Base-by-base conservation (phyloP, 2,329 filamentous ascomycete genomes). In the Calonectria pteridis region DNA sequence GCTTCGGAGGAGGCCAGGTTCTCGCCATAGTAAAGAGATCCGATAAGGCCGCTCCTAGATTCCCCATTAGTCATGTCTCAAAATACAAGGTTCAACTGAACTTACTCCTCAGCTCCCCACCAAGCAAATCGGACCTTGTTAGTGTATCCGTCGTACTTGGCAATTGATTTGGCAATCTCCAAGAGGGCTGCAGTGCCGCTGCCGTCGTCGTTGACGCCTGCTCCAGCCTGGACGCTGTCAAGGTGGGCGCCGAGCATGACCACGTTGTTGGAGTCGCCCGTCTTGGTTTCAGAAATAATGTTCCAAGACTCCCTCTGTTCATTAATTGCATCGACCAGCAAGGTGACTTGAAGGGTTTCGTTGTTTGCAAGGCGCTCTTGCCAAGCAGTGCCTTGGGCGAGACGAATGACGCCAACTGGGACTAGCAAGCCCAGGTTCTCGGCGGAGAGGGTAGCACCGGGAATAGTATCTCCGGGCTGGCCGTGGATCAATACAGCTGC, bases 401-500 rank as follows among this genome's bases (percentile, higher is more conserved):
- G 77, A 7, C 81, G 77, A 40, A 87, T 82, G 1, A 85, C 81
- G 11, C 81, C 85, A 6, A 84, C 82, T 13, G 86, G 84, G 13
- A 84, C 80, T 6, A 86, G 78, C 23, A 80, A 76, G 10, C 81
- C 81, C 33, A 82, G 74, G 77, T 84, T 85, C 76, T 83, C 83
- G 0, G 84, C 84, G 23, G 88, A 87, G 3, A 93, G 85, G 0
- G 91, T 93, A 10, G 90, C 91, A 29, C 85, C 83, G 2, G 87
- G 81, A 4, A 85, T 81, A n/a, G 74, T 67, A 13, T 79, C 75
- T 0, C 89, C 91, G 0, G 87, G 83, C 3, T 83, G 85, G 75
- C 93, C 91, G 86, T 94, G 91, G 81, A 92, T 93, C 64, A 94
- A 86, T 35, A 94, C 82, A 0, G 88, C 86, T 50, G 82, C 86